Evolutionary conservation across 345 rosid species (phyloP), one percentile per base, ranked within the genome.

Genomic region (Capsella bursapastoris): DNA sequence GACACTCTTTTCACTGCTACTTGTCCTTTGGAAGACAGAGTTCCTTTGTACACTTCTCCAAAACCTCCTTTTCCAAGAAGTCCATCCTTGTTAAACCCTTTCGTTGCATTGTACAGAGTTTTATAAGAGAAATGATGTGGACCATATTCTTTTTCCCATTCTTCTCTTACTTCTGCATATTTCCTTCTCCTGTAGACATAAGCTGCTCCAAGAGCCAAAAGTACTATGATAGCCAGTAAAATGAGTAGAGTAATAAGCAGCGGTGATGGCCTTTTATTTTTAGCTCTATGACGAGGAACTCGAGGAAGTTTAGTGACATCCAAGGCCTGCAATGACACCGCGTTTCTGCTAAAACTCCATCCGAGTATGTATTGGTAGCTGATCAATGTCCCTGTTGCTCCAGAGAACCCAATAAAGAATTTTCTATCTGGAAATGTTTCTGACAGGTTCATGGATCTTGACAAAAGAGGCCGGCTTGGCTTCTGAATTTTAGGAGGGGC

Each of bases 391-490:
- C 90, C 85, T 2, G 90, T 86, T 1, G 92, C 51, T 43, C 90
- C 84, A 18, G 91, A 86, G 84, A 91, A 84, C 12, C 95, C 97
- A 12, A 87, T 66, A 70, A 77, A 84, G 71, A 86, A 78, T 29
- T 73, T 67, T n/a, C 58, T 58, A 13, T 82, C 81, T 31, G 69
- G 37, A 59, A 91, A 61, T 13, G 53, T 22, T 8, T 79, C 61
- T 28, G 88, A 87, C 53, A 87, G 71, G 84, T 87, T 82, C n/a
- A 73, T n/a, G 2, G 28, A 12, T 70, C 34, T 12, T 51, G 91
- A 89, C 72, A 91, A 14, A 48, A 91, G 86, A 27, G 95, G 89
- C 14, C 0, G 43, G 2, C 35, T 70, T 7, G 93, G 95, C 53
- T 84, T 83, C n/a, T 27, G 31, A 1, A 55, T 15, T 28, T 32